These are phyloP conservation scores for Elongisporangium prolatum DNA, from an alignment of 352 stramenopile species.

Conservation along the genomic window DNA sequence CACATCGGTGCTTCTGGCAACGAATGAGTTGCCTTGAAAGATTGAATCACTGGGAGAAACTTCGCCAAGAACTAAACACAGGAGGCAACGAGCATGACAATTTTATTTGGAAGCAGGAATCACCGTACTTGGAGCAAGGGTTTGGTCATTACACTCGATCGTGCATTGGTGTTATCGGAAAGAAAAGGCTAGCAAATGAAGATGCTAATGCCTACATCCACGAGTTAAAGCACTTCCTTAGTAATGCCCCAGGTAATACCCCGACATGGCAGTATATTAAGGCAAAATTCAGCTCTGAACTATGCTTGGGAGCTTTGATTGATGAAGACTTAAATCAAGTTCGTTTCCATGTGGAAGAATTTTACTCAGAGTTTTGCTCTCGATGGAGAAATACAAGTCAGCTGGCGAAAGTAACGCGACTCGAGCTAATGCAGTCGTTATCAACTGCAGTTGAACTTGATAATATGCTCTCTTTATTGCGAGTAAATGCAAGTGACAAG, in stretches of 20 bases:
- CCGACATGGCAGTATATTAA: conserved; percentile 32
- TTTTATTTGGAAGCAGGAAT: conserved; percentile 52
- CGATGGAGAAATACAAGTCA: conserved; percentile 55
- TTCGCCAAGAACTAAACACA: conserved; percentile 37
- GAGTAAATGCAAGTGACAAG: conserved; percentile 4
- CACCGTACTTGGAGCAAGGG: conserved; percentile 67
- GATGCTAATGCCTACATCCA: conserved; percentile 13
- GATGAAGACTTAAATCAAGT: conserved; percentile 37
- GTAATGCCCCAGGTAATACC: conserved; percentile 17
- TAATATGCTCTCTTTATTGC: conserved; percentile 27
- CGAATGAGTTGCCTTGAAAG: conserved; percentile 52
- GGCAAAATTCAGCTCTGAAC: conserved; percentile 46
- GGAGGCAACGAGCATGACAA: conserved; percentile 11
- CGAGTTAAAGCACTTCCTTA: conserved; percentile 19
- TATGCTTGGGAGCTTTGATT: conserved; percentile 38
- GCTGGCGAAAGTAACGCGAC: conserved; percentile 34
- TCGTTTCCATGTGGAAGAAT: conserved; percentile 49
- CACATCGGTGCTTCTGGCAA: conserved; percentile 59
- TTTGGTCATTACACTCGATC: conserved; percentile 48
- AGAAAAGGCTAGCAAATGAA: conserved; percentile 2
- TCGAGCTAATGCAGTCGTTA: conserved; percentile 60
- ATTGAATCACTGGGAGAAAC: conserved; percentile 66
- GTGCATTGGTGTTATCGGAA: conserved; percentile 26
- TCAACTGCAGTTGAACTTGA: conserved; percentile 64
- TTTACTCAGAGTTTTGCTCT: conserved; percentile 46